Base-by-base conservation (phyloP, 805 yeast genomes). In the Zygoascus biomembranicola region DNA sequence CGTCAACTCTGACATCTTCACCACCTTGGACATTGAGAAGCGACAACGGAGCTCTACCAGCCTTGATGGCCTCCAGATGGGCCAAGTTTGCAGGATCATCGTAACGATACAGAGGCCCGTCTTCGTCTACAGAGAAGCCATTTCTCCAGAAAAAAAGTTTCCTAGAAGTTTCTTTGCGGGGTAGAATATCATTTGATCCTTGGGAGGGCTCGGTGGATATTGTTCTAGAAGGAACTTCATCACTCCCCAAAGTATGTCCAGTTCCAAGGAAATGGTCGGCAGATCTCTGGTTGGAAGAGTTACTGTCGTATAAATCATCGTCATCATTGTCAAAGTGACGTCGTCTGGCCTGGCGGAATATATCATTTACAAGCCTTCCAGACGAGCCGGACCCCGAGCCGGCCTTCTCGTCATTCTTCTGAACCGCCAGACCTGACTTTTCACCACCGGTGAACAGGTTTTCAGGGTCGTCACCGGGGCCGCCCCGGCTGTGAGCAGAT, bases 81-180 rank as follows among this genome's bases (percentile, higher is more conserved):
- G 77, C 78, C 48, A 83, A 83, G 66, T 92, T 94, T n/a, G 78
- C 81, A 5, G 96, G 96, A 67, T 94, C 98, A 63, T 92, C 97
- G 67, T 90, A 94, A 55, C 94, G 76, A 67, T 79, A 84, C 53
- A 94, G 76, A 23, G 80, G 80, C 1, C 98, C 98, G 49, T 90
- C 96, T 32, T 94, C 98, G 23, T 41, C 52, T 26, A 94, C 90
- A 57, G 89, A 88, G 70, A 94, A 94, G 1, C 99, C 99, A 63
- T 94, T 92, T 61, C 82, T 85, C 99, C 99, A 94, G 67, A 94
- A 92, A 0, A 95, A 88, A 57, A 94, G 85, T 44, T 86, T 86
- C 64, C 98, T 78, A 14, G 32, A 19, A 10, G 50, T 42, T 11
- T 39, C 62, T 10, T 63, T 56, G 35, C 28, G 31, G 10, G 49